phyloP scores from a whole-genome alignment of 2,329 filamentous ascomycete genomes.

The Fonsecaea nubica region DNA sequence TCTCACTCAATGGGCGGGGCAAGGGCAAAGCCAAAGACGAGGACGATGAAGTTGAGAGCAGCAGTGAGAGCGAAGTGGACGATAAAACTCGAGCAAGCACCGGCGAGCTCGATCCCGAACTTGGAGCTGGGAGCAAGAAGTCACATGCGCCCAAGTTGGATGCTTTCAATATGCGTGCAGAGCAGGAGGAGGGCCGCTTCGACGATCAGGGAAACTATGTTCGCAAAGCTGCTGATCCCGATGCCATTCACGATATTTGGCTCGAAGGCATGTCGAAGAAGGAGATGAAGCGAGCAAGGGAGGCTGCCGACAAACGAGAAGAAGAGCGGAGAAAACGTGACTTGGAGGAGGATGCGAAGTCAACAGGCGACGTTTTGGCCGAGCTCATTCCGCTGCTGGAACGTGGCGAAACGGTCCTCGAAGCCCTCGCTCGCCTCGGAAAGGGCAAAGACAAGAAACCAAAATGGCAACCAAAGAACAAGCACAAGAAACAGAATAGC shows the following conservation, averaged over 20 bases:
- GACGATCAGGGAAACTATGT: conserved; percentile 92
- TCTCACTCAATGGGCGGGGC: conserved; percentile 52
- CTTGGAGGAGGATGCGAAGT: conserved; percentile 74
- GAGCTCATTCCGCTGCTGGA: conserved; percentile 76
- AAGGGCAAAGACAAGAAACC: conserved; percentile 63
- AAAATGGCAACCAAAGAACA: conserved; percentile 48
- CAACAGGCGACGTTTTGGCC: conserved; percentile 75
- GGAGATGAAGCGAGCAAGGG: conserved; percentile 85
- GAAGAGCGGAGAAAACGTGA: conserved; percentile 74
- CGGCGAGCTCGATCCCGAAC: conserved; percentile 81
- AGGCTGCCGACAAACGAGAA: conserved; percentile 84
- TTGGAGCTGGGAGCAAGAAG: conserved; percentile 89
- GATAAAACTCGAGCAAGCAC: conserved; percentile 74
- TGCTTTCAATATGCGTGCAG: conserved; percentile 90
- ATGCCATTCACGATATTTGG: conserved; percentile 91
- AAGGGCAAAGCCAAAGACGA: conserved; percentile 45
- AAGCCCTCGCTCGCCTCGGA: conserved; percentile 82
- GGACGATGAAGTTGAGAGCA: conserved; percentile 69
- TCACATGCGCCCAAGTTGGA: conserved; percentile 92
- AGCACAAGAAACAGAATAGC: conserved; percentile 50
- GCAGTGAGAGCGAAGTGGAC: conserved; percentile 64
- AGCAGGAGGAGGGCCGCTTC: conserved; percentile 91
- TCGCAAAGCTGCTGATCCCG: conserved; percentile 84
- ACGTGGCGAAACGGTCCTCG: conserved; percentile 81
- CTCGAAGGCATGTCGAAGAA: conserved; percentile 91